A percentile compares a stretch with the other conserved stretches of the same genome.
Conservation (phyloP, 129 eudicot species). For the Tanacetum coccineum region DNA sequence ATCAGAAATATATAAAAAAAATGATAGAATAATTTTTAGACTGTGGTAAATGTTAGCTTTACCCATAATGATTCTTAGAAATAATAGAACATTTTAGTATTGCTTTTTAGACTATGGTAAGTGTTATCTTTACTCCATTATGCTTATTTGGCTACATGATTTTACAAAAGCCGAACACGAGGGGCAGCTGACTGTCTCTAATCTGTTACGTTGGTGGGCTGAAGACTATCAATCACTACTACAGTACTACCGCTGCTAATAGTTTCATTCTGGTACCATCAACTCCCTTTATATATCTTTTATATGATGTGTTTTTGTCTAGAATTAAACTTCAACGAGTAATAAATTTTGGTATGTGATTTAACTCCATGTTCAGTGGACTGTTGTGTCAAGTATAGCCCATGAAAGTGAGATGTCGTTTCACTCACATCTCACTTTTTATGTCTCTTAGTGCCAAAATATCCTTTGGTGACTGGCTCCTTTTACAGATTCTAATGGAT, state of each 20-base stretch:
- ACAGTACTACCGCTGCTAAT: neutral
- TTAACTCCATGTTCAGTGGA: no score
- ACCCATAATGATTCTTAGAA: slow-evolving; percentile 14
- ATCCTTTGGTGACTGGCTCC: no score
- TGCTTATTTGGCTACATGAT: neutral
- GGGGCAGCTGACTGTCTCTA: neutral
- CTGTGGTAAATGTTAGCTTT: slow-evolving; percentile 17
- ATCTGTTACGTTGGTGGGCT: neutral
- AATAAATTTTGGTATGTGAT: no score
- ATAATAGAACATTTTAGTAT: neutral
- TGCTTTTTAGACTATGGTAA: neutral
- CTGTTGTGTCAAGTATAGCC: neutral
- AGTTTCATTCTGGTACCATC: neutral
- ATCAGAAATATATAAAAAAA: neutral
- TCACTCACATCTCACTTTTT: no score
- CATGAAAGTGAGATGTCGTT: no score
- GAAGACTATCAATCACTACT: no score
- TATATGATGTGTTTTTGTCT: no score
- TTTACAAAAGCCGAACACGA: neutral
- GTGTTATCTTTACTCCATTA: slow-evolving; percentile 21
- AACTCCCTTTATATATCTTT: neutral
- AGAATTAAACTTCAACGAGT: no score
- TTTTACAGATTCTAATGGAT: neutral
- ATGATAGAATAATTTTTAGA: neutral
- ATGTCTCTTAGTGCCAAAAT: no score